Conservation (phyloP, 2,329 filamentous ascomycete species). For the Botrytis hyacinthi region DNA sequence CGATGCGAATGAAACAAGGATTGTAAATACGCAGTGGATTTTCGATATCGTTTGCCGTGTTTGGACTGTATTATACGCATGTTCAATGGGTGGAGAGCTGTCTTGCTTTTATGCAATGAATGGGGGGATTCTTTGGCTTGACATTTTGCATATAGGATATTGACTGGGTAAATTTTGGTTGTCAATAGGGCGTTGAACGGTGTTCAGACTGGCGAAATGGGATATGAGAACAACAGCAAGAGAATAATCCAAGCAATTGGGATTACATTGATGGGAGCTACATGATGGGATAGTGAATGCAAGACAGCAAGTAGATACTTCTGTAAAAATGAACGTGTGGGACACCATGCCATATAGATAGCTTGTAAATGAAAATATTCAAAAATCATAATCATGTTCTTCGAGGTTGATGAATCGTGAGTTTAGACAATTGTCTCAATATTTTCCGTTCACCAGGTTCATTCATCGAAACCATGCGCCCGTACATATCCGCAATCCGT, state of each 20-base stretch:
- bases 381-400: neutral
- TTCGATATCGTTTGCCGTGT: neutral
- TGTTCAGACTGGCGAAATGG: neutral
- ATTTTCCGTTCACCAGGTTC: neutral
- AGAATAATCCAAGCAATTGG: conserved; percentile 5
- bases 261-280: neutral
- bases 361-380: neutral
- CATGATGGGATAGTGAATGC: neutral
- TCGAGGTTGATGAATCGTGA: neutral
- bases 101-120: conserved; percentile 1
- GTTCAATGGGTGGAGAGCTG: neutral
- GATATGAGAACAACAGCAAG: neutral
- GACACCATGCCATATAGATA: neutral
- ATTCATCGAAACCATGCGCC: neutral
- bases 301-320: neutral
- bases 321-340: neutral
- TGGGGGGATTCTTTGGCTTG: neutral
- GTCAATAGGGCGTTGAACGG: neutral
- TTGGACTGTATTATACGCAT: conserved; percentile 1
- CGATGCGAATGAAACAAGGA: neutral
- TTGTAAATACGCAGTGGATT: neutral
- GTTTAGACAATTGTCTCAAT: neutral
- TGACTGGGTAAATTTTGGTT: neutral
- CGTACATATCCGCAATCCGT: neutral
- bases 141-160: neutral